Percentiles rank a stretch among this genome's conserved stretches.
Evolutionary conservation across 345 rosid genomes (phyloP).

Genomic region (Litchi chinensis): DNA sequence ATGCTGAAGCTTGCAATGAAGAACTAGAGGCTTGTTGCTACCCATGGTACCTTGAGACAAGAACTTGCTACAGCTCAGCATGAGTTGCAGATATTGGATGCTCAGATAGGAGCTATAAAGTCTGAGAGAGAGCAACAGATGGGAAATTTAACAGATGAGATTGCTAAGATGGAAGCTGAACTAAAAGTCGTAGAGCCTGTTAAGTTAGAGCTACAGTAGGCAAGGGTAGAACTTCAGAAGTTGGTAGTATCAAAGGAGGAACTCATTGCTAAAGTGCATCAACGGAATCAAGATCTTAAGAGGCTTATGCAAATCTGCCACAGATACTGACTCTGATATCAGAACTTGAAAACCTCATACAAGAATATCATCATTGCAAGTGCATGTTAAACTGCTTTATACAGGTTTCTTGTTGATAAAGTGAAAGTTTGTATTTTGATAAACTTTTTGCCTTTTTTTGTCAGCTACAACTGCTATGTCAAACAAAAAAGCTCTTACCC

Average conservation of each 20-base stretch:
- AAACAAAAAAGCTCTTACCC: slow-evolving; percentile 32
- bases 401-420: slow-evolving; percentile 12
- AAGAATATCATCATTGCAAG: slow-evolving; percentile 97
- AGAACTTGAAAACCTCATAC: slow-evolving; percentile 78
- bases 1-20: slow-evolving; percentile 86
- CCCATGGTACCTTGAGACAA: no score
- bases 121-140: no score
- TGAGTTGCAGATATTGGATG: no score
- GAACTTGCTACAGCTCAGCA: no score
- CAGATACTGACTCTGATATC: slow-evolving; percentile 74
- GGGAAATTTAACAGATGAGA: slow-evolving; percentile 40
- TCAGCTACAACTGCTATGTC: slow-evolving; percentile 38
- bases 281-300: slow-evolving; percentile 74
- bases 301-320: slow-evolving; percentile 70
- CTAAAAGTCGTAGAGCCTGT: slow-evolving; percentile 66
- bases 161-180: slow-evolving; percentile 76
- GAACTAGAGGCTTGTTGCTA: slow-evolving; percentile 81
- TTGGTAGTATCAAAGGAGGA: slow-evolving; percentile 75
- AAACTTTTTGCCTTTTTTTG: neutral
- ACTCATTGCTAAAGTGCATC: slow-evolving; percentile 69
- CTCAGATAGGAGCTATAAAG: no score
- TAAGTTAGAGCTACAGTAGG: slow-evolving; percentile 70
- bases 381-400: slow-evolving; percentile 31
- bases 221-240: slow-evolving; percentile 68
- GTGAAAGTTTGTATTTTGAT: neutral